Base-by-base conservation (phyloP, 768 basidiomycete species). In the Suillus spraguei region DNA sequence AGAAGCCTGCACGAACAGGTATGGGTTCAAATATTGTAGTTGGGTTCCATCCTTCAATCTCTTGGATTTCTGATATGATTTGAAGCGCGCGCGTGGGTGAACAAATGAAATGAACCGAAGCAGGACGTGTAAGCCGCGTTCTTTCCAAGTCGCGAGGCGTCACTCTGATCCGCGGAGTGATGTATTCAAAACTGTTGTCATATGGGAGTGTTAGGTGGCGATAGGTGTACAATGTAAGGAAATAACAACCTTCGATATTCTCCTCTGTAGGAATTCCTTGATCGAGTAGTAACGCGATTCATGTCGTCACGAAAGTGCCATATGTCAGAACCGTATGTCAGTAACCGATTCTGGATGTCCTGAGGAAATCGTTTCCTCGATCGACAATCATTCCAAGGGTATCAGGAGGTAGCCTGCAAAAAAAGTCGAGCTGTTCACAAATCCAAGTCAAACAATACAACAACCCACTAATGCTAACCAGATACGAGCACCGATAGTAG, bases 321-420 rank as follows among this genome's bases (percentile, higher is more conserved):
- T 84, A 94, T 90, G 54, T 87, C 85, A 38, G 75, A 52, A 1
- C 94, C 94, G 71, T 89, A 94, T 11, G 77, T 69, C 42, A 85
- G 74, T 3, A 95, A 81, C 59, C 77, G 77, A 20, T 77, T 67
- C 70, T 88, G 82, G 35, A 93, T 83, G 24, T 79, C 67, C 14
- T 69, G 65, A 28, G 91, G 70, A 94, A 95, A 72, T 96, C 94
- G 58, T 77, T 60, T 10, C 95, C 94, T 72, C 80, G 82, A 76
- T 97, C 94, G 50, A 97, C 77, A 60, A 97, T 83, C 92, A 95
- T 94, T 20, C 92, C 92, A 38, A 95, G 72, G 59, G 80, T 71
- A 33, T 81, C 69, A 1, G 91, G 73, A 0, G 87, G 80, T 24
- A 95, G 79, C 92, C 92, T 92, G 70, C 11, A 20, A 20, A 33